phyloP scores from a whole-genome alignment of 352 stramenopile genomes.

The Globisporangium abappressorium region DNA sequence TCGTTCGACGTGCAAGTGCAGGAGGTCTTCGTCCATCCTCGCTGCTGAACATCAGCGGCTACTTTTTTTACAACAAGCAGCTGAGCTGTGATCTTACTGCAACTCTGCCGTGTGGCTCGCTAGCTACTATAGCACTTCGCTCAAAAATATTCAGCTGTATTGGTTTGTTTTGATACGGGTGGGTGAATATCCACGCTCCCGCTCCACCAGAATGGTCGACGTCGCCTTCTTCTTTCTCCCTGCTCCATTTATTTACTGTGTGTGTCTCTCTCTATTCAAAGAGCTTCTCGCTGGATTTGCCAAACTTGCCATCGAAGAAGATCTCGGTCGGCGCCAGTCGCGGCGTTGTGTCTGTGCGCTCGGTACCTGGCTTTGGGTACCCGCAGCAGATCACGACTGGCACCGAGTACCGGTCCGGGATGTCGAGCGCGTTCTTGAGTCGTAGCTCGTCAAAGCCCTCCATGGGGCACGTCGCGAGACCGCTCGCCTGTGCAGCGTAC shows the following conservation, averaged over 20 bases:
- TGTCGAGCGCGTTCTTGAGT: constrained; percentile 60
- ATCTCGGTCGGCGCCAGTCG: constrained; percentile 61
- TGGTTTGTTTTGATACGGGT: no score
- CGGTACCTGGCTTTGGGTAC: constrained; percentile 33
- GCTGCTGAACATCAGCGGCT: no score
- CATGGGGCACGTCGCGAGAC: constrained; percentile 71
- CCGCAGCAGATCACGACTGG: constrained; percentile 73
- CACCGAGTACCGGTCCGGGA: constrained; percentile 75
- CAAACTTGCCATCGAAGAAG: constrained; percentile 87
- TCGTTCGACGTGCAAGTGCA: no score
- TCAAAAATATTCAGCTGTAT: no score
- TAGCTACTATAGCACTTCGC: no score
- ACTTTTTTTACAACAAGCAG: no score
- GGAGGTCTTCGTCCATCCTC: no score
- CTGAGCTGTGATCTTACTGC: no score
- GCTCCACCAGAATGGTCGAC: no score
- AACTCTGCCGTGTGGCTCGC: no score
- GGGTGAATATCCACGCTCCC: no score
- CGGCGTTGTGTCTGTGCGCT: constrained; percentile 23
- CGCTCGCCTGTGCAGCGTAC: constrained; percentile 64
- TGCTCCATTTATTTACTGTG: background rate
- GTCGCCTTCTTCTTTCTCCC: background rate
- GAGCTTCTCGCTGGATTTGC: constrained; percentile 52
- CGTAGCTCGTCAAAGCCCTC: constrained; percentile 76
- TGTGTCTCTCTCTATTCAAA: constrained; percentile 25